phyloP scores from a whole-genome alignment of 306 rosid species.

The Fragaria ananassa region DNA sequence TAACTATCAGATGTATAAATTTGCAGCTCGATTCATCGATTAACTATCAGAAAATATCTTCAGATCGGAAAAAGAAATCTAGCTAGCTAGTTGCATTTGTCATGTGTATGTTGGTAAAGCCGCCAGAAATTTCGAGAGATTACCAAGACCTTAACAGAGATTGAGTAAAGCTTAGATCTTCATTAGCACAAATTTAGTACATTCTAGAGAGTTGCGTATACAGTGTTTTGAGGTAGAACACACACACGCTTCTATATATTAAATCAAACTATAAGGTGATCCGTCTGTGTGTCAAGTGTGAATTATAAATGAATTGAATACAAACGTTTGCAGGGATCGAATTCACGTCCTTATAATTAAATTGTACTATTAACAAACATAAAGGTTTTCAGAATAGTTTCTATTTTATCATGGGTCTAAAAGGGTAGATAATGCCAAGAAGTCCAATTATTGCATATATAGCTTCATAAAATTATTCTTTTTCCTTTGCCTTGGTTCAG shows the following conservation, averaged over 20 bases:
- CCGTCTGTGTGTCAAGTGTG: background rate
- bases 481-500: background rate
- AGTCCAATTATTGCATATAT: background rate
- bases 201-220: background rate
- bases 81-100: no score
- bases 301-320: background rate
- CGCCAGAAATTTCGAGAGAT: background rate
- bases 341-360: background rate
- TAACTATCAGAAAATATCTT: background rate
- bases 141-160: background rate
- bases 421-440: background rate
- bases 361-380: no score
- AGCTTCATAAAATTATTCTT: background rate
- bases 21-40: background rate
- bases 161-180: background rate
- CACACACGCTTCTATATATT: background rate
- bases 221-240: background rate
- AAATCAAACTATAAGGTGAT: background rate
- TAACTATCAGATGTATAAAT: no score
- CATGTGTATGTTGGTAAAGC: slow-evolving; percentile 1
- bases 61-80: no score
- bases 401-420: background rate
- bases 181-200: background rate
- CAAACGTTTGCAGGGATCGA: background rate
- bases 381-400: background rate